Conservation (phyloP, 2,329 filamentous ascomycete genomes). For the Gnomoniopsis smithogilvyi region DNA sequence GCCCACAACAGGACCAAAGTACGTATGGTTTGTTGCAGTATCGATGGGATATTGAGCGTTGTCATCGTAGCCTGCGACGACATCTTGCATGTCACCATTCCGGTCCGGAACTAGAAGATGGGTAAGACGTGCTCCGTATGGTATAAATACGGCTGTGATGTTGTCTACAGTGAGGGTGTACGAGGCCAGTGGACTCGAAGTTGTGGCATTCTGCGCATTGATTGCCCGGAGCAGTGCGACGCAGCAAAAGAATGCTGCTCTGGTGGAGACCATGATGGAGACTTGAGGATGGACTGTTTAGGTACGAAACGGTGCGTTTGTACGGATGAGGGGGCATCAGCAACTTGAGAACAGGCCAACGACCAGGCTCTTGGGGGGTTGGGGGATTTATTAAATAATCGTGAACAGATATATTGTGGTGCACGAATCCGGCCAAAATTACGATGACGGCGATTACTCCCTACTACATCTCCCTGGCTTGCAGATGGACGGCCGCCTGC, state of each 20-base stretch:
- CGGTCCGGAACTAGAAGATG: conserved; percentile 12
- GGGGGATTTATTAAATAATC: conserved; percentile 2
- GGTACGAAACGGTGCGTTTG: not conserved
- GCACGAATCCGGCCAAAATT: not conserved
- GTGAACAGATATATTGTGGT: not conserved
- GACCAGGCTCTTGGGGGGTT: not conserved
- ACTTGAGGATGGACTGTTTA: not conserved
- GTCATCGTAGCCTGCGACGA: conserved; percentile 11
- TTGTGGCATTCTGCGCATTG: conserved; percentile 8
- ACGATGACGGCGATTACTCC: not conserved
- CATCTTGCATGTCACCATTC: conserved; percentile 6
- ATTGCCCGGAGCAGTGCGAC: not conserved
- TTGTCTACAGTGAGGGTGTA: conserved; percentile 13
- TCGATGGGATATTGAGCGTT: conserved; percentile 10
- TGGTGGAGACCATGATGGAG: not conserved
- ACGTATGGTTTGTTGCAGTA: conserved; percentile 6
- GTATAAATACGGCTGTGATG: conserved; percentile 10
- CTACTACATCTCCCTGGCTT: not conserved
- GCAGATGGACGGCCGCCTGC: not conserved
- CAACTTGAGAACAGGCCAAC: not conserved
- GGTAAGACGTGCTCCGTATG: conserved; percentile 11
- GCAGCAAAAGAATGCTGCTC: not conserved
- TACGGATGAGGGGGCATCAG: not conserved
- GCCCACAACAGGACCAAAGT: conserved; percentile 11
- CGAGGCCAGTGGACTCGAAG: conserved; percentile 4